Percentiles rank a stretch among this genome's conserved stretches.
phyloP scores from a whole-genome alignment of 2,329 filamentous ascomycete genomes.

The Epichloe sylvatica region DNA sequence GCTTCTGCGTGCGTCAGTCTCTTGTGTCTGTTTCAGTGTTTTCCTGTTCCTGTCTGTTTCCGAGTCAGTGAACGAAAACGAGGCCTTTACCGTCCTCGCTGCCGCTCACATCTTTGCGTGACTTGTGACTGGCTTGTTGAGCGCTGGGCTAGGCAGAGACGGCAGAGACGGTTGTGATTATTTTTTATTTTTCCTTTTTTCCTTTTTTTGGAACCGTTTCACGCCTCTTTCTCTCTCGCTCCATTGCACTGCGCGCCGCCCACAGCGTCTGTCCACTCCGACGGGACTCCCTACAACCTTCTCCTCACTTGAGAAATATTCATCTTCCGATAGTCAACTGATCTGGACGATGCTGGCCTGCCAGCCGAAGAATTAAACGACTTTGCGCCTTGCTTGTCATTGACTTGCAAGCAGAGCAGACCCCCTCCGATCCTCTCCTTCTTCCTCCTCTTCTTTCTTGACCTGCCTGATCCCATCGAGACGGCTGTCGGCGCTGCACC shows the following conservation, averaged over 20 bases:
- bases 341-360: constrained; percentile 4
- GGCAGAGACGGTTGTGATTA: neutral
- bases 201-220: neutral
- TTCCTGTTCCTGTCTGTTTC: no score
- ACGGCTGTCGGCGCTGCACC: neutral
- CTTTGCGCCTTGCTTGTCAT: neutral
- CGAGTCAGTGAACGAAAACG: neutral
- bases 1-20: neutral
- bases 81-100: neutral
- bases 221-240: no score
- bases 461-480: neutral
- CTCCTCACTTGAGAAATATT: constrained; percentile 1
- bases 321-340: neutral
- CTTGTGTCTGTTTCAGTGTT: neutral
- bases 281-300: neutral
- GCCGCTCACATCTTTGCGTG: neutral
- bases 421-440: neutral
- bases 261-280: constrained; percentile 1
- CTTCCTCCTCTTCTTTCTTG: neutral
- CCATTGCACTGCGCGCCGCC: neutral
- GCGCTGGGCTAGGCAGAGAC: neutral
- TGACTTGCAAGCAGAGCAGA: neutral
- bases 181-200: neutral
- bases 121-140: neutral
- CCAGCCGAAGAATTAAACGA: neutral